phyloP scores from a whole-genome alignment of 164 flowering plant genomes.

The Tinospora cordifolia region DNA sequence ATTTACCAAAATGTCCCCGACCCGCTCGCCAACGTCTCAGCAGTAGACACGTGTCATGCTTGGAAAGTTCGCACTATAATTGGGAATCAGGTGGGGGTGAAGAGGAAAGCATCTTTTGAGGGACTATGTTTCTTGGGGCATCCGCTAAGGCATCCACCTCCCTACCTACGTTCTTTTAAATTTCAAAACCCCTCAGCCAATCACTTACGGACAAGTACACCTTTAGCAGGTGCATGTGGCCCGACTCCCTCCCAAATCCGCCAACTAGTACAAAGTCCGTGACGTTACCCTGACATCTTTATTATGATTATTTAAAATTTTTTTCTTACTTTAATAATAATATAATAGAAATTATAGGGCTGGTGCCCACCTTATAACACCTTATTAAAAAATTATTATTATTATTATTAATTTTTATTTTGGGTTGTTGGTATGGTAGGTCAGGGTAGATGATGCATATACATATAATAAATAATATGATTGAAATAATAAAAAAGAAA shows the following conservation, averaged over 20 bases:
- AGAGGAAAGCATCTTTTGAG: background rate
- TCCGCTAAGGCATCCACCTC: background rate
- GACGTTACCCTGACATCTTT: background rate
- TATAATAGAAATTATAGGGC: background rate
- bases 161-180: background rate
- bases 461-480: background rate
- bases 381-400: no score
- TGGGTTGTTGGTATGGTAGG: background rate
- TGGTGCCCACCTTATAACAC: background rate
- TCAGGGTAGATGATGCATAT: background rate
- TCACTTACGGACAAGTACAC: background rate
- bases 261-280: background rate
- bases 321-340: background rate
- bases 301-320: background rate
- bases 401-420: background rate
- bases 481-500: background rate
- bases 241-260: background rate
- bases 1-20: constrained; percentile 1
- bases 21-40: background rate
- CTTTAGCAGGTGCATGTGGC: background rate
- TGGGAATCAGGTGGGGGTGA: constrained; percentile 1
- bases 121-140: background rate
- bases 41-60: background rate
- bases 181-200: background rate
- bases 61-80: background rate